phyloP scores from a whole-genome alignment of 169 alveolate species.

The Theileria equi region DNA sequence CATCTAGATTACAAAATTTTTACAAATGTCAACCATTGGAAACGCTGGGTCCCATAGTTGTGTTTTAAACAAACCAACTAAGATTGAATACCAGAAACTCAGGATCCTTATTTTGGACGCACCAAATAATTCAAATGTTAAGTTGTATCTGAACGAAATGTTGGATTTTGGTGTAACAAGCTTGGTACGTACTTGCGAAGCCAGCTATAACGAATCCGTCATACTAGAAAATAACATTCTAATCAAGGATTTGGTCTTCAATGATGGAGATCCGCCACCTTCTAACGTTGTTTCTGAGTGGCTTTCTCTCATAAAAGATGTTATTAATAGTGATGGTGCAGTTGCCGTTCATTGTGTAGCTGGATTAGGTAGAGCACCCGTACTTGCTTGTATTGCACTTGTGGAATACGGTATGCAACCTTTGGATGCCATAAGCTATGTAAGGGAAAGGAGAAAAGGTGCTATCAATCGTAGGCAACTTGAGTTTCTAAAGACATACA shows the following conservation, averaged over 20 bases:
- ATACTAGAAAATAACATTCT: slow-evolving; percentile 72
- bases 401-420: slow-evolving; percentile 88
- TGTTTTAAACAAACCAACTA: slow-evolving; percentile 84
- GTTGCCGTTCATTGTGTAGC: slow-evolving; percentile 93
- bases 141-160: slow-evolving; percentile 80
- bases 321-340: slow-evolving; percentile 72
- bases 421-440: slow-evolving; percentile 83
- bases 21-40: not conserved
- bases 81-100: slow-evolving; percentile 79
- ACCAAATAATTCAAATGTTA: slow-evolving; percentile 80
- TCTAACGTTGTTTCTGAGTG: slow-evolving; percentile 79
- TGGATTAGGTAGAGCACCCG: slow-evolving; percentile 92
- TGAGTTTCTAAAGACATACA: slow-evolving; percentile 70
- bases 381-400: slow-evolving; percentile 85
- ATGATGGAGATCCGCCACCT: slow-evolving; percentile 90
- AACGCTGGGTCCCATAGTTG: slow-evolving; percentile 32
- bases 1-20: not conserved
- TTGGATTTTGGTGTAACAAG: slow-evolving; percentile 76
- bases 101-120: slow-evolving; percentile 85
- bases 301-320: slow-evolving; percentile 78
- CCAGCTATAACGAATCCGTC: slow-evolving; percentile 76
- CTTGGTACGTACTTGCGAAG: slow-evolving; percentile 88
- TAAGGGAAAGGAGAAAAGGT: slow-evolving; percentile 84
- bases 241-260: slow-evolving; percentile 80
- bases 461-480: slow-evolving; percentile 78